A percentile compares a stretch with the other conserved stretches of the same genome.
Evolutionary conservation across 306 rosid genomes (phyloP).

Genomic region (Rosa lucieae): DNA sequence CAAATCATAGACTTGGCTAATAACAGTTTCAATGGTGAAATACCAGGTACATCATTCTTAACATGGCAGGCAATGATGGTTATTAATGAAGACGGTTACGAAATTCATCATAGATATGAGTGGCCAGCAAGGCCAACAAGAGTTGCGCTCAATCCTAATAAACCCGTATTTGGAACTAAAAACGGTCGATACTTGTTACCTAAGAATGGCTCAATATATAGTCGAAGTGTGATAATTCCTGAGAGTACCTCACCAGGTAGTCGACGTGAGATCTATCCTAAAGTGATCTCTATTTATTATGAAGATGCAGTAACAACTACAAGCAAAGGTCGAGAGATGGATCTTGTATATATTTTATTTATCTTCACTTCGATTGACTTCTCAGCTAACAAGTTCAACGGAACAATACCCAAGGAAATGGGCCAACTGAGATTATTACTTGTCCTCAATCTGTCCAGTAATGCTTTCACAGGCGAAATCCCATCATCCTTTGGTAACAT

Average conservation of each 20-base stretch:
- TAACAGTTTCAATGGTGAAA: neutral
- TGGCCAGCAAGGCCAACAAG: too few species aligned
- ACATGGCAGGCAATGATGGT: neutral
- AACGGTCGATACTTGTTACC: too few species aligned
- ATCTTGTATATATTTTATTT: neutral
- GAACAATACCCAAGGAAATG: conserved; percentile 44
- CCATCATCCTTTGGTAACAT: conserved; percentile 41
- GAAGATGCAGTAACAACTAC: neutral
- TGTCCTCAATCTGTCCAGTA: conserved; percentile 48
- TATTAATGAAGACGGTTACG: neutral
- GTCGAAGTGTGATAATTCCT: too few species aligned
- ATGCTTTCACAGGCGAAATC: conserved; percentile 41
- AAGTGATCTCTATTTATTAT: too few species aligned
- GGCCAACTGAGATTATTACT: conserved; percentile 36
- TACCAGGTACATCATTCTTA: neutral
- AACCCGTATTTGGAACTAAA: too few species aligned
- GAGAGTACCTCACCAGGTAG: too few species aligned
- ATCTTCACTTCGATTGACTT: conserved; percentile 8
- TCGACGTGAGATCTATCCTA: too few species aligned
- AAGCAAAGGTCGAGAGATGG: neutral
- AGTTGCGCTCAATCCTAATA: too few species aligned
- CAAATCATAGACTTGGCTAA: too few species aligned
- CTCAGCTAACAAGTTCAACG: conserved; percentile 46
- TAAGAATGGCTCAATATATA: too few species aligned
- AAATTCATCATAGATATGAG: too few species aligned